Percentiles rank a stretch among this genome's conserved stretches.
Evolutionary conservation across 345 rosid genomes (phyloP).

Genomic region (Salix viminalis): DNA sequence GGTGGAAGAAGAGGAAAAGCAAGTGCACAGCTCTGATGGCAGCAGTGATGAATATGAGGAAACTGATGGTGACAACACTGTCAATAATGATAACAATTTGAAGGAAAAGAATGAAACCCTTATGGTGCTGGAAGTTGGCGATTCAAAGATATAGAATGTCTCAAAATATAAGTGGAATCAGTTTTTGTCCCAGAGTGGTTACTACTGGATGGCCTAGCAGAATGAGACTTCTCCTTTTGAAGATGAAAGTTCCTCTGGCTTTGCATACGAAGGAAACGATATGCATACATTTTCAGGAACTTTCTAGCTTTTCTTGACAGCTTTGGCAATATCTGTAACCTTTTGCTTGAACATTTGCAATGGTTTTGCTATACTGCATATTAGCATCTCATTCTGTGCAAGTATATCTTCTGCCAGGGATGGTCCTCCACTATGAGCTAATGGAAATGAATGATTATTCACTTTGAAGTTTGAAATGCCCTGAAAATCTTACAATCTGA

Average conservation of each 20-base stretch:
- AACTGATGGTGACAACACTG: background rate
- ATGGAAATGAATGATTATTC: no score
- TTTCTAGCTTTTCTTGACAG: background rate
- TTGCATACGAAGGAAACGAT: background rate
- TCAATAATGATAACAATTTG: background rate
- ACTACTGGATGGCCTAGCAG: background rate
- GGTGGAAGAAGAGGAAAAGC: slow-evolving; percentile 3
- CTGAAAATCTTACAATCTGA: background rate
- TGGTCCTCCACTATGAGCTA: no score
- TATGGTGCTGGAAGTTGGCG: background rate
- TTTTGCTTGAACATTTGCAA: no score
- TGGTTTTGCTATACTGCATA: no score
- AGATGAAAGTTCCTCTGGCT: background rate
- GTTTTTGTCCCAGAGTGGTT: background rate
- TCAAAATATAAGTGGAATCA: background rate
- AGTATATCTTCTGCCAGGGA: no score
- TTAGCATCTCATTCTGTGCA: no score
- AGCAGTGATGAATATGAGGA: background rate
- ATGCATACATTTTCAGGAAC: background rate
- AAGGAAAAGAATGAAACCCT: background rate
- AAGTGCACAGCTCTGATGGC: background rate
- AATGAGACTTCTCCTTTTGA: slow-evolving; percentile 2
- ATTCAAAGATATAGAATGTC: background rate
- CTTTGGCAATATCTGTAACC: background rate
- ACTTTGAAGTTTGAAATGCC: no score